A percentile compares a stretch with the other conserved stretches of the same genome.
Evolutionary conservation across 371 early-diverging fungal species (phyloP).

Genomic region (Rhizopus stolonifer): DNA sequence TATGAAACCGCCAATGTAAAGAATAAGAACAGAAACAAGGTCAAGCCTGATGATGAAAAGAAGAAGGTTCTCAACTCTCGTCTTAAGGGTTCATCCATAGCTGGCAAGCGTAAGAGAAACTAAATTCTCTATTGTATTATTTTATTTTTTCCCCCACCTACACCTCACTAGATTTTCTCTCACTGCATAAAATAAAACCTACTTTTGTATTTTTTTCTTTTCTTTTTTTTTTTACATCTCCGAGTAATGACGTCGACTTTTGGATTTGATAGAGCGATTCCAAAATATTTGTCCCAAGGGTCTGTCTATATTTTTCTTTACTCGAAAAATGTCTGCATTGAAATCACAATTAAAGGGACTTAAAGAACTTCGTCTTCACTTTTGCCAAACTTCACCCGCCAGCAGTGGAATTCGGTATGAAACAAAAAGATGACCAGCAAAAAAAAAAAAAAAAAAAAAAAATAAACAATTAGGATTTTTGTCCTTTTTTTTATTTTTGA

Average conservation of each 20-base stretch:
- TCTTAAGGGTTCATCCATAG: conserved; percentile 40
- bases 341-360: conserved; percentile 62
- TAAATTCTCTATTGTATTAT: conserved; percentile 1
- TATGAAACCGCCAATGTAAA: conserved; percentile 92
- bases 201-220: background rate
- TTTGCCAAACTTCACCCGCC: conserved; percentile 82
- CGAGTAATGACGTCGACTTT: background rate
- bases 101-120: conserved; percentile 45
- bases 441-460: conserved; percentile 14
- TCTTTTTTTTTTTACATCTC: background rate
- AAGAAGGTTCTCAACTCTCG: conserved; percentile 48
- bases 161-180: too few species aligned
- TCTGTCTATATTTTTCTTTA: background rate
- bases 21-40: conserved; percentile 84
- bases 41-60: conserved; percentile 58
- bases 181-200: too few species aligned
- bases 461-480: background rate
- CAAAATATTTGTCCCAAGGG: background rate
- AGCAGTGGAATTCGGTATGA: conserved; percentile 87
- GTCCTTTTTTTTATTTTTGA: too few species aligned
- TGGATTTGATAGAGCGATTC: background rate
- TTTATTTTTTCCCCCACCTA: too few species aligned
- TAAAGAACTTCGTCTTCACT: conserved; percentile 89
- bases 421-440: background rate
- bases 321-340: conserved; percentile 38